Base-by-base conservation (phyloP, 208 protist genomes). In the Lotmaria passim region DNA sequence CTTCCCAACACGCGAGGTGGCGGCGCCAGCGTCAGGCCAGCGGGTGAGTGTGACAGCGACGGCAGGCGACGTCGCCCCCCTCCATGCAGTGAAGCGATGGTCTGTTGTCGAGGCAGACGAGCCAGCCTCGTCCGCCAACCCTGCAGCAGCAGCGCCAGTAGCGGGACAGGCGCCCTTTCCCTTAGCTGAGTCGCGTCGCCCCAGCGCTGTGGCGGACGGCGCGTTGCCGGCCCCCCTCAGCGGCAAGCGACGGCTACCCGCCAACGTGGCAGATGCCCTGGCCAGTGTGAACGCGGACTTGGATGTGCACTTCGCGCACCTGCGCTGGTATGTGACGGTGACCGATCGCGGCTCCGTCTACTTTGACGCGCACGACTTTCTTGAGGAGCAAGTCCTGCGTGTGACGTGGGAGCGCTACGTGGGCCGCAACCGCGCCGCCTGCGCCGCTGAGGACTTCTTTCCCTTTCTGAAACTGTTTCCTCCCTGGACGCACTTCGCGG, bases 321-420 rank as follows among this genome's bases (percentile, higher is more conserved):
- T 96, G 28, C 62, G 76, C 43, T 96, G 91, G 91, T 89, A 85
- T 47, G 69, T 89, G 2, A 62, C 70, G 47, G 81, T 73, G 46
- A 56, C 64, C 30, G 39, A 63, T 7, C 17, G 62, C 21, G 71
- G 79, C 39, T 65, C 73, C 17, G 64, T 75, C 14, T 77, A 50
- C 60, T 89, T 93, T 66, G 75, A 85, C 48, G 75, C 72, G 0
- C 48, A 73, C 58, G 39, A 60, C 12, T 83, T 82, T 61, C 76
- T 91, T 31, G 74, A 75, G 28, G 88, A 94, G 48, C 58, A 79
- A 38, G 71, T 74, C 17, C 79, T 90, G 75, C 68, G 71, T 43
- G 74, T 78, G 48, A 46, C 80, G 50, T 96, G 87, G 86, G 72
- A 81, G 33, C 26, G 44, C 21, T 79, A 78, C 51, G 75, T 92